Percentiles rank a stretch among this genome's conserved stretches.
These are phyloP conservation scores for Anisodus tanguticus DNA, from an alignment of 257 asterid genomes.

Conservation along the genomic window DNA sequence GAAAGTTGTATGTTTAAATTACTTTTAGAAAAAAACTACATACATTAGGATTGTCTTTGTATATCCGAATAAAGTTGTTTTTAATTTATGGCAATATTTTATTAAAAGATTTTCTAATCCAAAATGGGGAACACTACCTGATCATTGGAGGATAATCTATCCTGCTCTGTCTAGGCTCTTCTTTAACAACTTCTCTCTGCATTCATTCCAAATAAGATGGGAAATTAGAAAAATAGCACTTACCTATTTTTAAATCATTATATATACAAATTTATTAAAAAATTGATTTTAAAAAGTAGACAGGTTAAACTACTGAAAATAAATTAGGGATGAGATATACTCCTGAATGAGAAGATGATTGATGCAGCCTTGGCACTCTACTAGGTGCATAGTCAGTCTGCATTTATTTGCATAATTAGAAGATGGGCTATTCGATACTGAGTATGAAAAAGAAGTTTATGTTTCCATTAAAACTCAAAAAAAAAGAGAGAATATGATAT, in stretches of 20 bases:
- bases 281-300: background rate
- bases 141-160: background rate
- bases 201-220: background rate
- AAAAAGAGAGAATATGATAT: background rate
- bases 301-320: background rate
- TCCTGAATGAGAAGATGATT: slow-evolving; percentile 13
- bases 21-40: background rate
- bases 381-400: background rate
- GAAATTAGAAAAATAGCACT: background rate
- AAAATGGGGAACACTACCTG: background rate
- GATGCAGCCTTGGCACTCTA: background rate
- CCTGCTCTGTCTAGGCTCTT: background rate
- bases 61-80: background rate
- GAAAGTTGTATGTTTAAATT: background rate
- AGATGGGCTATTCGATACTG: background rate
- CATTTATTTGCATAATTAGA: slow-evolving; percentile 7
- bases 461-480: background rate
- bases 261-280: background rate
- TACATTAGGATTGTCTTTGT: background rate
- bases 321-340: background rate
- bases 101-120: background rate
- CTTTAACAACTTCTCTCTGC: slow-evolving; percentile 19
- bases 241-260: background rate
- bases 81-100: background rate
- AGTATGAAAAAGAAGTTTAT: background rate